These are phyloP conservation scores for Magnusiomyces paraingens DNA, from an alignment of 1,139 yeast species.

Conservation along the genomic window DNA sequence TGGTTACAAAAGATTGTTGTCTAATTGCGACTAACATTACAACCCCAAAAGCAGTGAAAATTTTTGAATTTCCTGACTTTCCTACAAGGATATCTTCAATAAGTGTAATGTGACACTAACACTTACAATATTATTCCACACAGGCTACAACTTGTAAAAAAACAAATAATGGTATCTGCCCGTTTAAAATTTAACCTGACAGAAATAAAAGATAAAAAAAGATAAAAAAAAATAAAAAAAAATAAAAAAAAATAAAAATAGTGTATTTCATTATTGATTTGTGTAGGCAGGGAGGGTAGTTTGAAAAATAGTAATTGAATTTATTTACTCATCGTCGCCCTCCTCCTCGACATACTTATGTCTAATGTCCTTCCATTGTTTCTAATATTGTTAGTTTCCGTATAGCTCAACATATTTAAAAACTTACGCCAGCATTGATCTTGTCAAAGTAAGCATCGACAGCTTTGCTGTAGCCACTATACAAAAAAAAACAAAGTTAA, in stretches of 20 bases:
- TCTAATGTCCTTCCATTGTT: conserved; percentile 95
- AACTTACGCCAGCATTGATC: conserved; percentile 69
- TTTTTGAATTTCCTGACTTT: too few species aligned
- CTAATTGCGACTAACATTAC: too few species aligned
- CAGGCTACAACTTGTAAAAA: too few species aligned
- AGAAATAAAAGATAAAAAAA: background rate
- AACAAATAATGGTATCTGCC: too few species aligned
- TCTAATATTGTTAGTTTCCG: conserved; percentile 30
- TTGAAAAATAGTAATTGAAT: background rate
- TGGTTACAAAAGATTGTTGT: too few species aligned
- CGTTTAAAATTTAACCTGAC: too few species aligned
- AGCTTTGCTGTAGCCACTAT: conserved; percentile 61
- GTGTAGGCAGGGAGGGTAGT: too few species aligned
- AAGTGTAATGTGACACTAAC: too few species aligned
- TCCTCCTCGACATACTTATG: conserved; percentile 40
- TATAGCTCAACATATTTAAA: background rate
- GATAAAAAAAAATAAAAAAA: background rate
- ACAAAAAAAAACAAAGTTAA: background rate
- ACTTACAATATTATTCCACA: too few species aligned
- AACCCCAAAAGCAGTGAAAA: too few species aligned
- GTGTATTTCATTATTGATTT: background rate
- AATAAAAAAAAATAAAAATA: background rate
- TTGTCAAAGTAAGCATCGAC: conserved; percentile 78
- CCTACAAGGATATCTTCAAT: too few species aligned
- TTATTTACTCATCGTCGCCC: conserved; percentile 29